Evolutionary conservation across 441 rosid species (phyloP).

Genomic region (Isatis lusitanica): DNA sequence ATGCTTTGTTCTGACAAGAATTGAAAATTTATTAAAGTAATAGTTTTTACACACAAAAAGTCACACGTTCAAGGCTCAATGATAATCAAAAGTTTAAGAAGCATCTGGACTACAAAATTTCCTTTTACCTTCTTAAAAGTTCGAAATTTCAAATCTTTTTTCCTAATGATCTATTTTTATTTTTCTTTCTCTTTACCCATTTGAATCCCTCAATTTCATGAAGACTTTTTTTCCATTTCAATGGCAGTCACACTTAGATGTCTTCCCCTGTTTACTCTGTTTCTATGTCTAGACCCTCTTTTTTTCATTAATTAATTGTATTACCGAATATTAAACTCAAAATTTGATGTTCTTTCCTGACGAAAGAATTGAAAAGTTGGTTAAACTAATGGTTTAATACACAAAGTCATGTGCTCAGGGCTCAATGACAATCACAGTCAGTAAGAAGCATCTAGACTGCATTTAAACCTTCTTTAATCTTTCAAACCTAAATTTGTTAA

Average conservation of each 20-base stretch:
- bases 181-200: background rate
- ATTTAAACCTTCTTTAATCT: background rate
- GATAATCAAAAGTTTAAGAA: constrained; percentile 19
- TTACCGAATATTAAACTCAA: background rate
- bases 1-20: constrained; percentile 30
- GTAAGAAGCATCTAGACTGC: background rate
- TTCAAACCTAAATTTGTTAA: background rate
- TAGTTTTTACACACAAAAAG: constrained; percentile 15
- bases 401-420: constrained; percentile 6
- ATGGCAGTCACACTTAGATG: background rate
- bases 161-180: background rate
- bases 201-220: background rate
- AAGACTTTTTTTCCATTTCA: background rate
- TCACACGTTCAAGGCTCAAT: constrained; percentile 15
- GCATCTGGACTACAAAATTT: background rate
- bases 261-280: background rate
- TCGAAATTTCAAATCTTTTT: background rate
- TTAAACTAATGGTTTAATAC: background rate
- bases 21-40: background rate
- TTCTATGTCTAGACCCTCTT: background rate
- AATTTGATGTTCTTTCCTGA: background rate
- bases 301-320: background rate
- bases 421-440: constrained; percentile 12
- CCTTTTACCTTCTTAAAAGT: background rate
- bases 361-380: constrained; percentile 1